Percentiles rank a stretch among this genome's conserved stretches.
phyloP scores from a whole-genome alignment of 148 eudicot species.

The Diospyros kaki region DNA sequence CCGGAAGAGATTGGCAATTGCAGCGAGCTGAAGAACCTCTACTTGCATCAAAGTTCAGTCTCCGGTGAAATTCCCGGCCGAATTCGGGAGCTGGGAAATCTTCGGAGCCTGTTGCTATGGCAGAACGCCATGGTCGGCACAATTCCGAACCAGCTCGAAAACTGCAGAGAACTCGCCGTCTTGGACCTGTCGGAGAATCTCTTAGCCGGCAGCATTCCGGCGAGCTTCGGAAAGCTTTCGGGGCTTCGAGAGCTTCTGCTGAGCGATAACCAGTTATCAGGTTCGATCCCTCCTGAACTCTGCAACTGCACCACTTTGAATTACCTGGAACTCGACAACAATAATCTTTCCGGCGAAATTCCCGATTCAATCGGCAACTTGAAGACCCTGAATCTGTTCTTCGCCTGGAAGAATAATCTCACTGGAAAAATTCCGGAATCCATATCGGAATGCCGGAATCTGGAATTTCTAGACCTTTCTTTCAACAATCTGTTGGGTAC shows the following conservation, averaged over 20 bases:
- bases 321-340: constrained; percentile 88
- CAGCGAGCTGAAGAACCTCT: constrained; percentile 63
- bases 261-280: constrained; percentile 69
- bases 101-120: constrained; percentile 82
- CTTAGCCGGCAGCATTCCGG: constrained; percentile 69
- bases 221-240: constrained; percentile 51
- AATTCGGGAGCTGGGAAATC: constrained; percentile 61
- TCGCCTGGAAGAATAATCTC: constrained; percentile 89
- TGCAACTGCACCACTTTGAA: constrained; percentile 63
- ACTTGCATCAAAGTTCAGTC: constrained; percentile 81
- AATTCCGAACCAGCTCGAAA: constrained; percentile 67
- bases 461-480: constrained; percentile 89
- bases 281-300: constrained; percentile 65
- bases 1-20: constrained; percentile 91
- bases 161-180: constrained; percentile 57
- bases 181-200: constrained; percentile 71
- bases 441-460: constrained; percentile 57
- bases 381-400: constrained; percentile 66
- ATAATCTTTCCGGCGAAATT: constrained; percentile 65
- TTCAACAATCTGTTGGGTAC: constrained; percentile 65
- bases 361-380: constrained; percentile 60
- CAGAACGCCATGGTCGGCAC: constrained; percentile 79
- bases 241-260: constrained; percentile 68
- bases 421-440: constrained; percentile 73
- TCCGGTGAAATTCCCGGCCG: constrained; percentile 67